Conservation (phyloP, 1,284 basidiomycete species). For the Pseudozyma flocculosa region DNA sequence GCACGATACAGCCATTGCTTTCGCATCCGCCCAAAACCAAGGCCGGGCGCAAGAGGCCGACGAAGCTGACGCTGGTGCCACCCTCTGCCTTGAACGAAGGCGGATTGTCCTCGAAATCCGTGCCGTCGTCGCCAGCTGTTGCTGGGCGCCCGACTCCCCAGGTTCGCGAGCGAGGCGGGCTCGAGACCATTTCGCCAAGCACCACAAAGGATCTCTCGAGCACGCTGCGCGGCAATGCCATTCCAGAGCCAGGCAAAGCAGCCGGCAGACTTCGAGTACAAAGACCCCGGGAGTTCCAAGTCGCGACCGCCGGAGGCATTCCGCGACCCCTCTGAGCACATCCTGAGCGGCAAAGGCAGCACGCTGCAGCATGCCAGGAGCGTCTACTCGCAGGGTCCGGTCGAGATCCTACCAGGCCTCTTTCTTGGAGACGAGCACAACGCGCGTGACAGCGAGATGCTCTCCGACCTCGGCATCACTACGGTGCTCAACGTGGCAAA, state of each 20-base stretch:
- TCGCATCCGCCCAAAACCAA: conserved; percentile 9
- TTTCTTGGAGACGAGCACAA: conserved; percentile 95
- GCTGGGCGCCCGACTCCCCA: conserved; percentile 4
- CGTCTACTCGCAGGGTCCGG: conserved; percentile 76
- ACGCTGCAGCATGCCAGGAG: conserved; percentile 49
- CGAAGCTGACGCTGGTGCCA: conserved; percentile 24
- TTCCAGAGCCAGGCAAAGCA: conserved; percentile 16
- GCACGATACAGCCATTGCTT: too few species aligned
- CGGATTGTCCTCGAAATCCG: conserved; percentile 28
- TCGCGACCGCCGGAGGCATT: conserved; percentile 38
- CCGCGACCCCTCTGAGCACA: conserved; percentile 50
- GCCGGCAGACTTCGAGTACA: conserved; percentile 3
- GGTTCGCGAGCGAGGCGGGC: conserved; percentile 10
- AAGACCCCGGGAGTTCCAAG: conserved; percentile 14
- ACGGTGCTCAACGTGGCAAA: conserved; percentile 92
- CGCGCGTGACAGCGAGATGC: conserved; percentile 72
- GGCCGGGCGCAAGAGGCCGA: conserved; percentile 27
- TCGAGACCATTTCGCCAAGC: conserved; percentile 9
- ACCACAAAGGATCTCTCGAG: conserved; percentile 40
- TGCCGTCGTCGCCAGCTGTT: conserved; percentile 31
- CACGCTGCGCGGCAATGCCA: conserved; percentile 52
- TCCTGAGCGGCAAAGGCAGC: conserved; percentile 48
- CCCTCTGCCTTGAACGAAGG: conserved; percentile 14
- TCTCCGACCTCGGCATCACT: conserved; percentile 73
- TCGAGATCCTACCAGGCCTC: conserved; percentile 83